Evolutionary conservation across 805 yeast genomes (phyloP).

Genomic region (Ogataea trehalophila): DNA sequence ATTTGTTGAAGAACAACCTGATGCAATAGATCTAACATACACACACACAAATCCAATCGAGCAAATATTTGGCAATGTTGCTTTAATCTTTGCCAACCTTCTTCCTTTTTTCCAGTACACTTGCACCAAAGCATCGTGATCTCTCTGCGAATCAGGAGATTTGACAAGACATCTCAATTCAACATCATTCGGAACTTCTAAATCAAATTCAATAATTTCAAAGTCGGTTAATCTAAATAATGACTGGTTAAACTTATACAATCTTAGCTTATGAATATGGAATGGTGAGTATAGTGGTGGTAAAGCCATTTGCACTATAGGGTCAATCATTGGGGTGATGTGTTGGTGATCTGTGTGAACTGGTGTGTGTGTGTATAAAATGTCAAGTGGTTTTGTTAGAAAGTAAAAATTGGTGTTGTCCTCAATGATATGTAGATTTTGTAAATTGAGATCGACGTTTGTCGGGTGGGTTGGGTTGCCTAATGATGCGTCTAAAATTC

Average conservation of each 20-base stretch:
- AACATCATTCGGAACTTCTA: conserved; percentile 64
- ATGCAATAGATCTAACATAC: conserved; percentile 40
- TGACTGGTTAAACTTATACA: conserved; percentile 72
- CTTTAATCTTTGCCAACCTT: conserved; percentile 74
- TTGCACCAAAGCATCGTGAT: conserved; percentile 66
- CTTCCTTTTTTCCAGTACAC: conserved; percentile 60
- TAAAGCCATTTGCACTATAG: conserved; percentile 67
- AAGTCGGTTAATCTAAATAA: conserved; percentile 65
- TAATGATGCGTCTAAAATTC: conserved; percentile 68
- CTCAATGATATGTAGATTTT: conserved; percentile 19
- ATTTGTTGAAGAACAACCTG: neutral
- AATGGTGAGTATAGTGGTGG: conserved; percentile 88
- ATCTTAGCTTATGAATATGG: conserved; percentile 50
- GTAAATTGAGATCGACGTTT: conserved; percentile 37
- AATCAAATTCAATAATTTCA: conserved; percentile 75
- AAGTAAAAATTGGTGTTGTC: conserved; percentile 51
- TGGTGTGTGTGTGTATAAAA: conserved; percentile 86
- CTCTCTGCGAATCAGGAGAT: conserved; percentile 25
- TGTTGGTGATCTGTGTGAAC: conserved; percentile 75
- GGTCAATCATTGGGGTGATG: conserved; percentile 78
- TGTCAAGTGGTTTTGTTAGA: conserved; percentile 65
- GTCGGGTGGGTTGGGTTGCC: conserved; percentile 57
- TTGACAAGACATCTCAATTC: conserved; percentile 63
- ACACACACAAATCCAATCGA: conserved; percentile 69
- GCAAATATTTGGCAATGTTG: conserved; percentile 66